Evolutionary conservation across 2,329 filamentous ascomycete species (phyloP), one percentile per base, ranked within the genome.

Genomic region (Niveomyces coronatus): DNA sequence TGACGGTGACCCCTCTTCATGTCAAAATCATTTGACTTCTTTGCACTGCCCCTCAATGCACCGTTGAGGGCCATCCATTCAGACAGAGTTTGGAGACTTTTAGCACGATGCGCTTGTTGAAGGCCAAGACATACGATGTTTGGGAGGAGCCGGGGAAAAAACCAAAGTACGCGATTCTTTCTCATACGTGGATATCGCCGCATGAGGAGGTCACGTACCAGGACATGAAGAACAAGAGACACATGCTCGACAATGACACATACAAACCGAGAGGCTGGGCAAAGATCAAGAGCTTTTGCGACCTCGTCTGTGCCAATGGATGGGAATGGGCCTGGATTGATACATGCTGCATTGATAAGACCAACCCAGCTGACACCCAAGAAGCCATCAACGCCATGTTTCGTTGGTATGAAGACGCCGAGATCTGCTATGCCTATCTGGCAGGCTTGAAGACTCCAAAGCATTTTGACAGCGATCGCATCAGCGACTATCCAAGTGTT

Each of bases 161-260:
- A n/a, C n/a, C n/a, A n/a, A n/a, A 39, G 0, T 62, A 61, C 35
- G 55, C 50, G 14, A 61, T 63, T 22, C 48, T 63, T 1, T 61
- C 57, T 1, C 58, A 61, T 33, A 56, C 52, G 3, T 61, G 58
- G 56, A 48, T 46, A 11, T 40, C 47, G 3, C n/a, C n/a, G n/a
- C n/a, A n/a, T n/a, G 50, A 52, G 2, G 56, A 61, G 31, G 47
- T 60, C 1, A 43, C 46, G 4, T 51, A 52, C 14, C 48, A 56
- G 17, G 51, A 56, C 22, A 33, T 51, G 11, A 42, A 44, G 9
- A 4, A 17, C n/a, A n/a, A n/a, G n/a, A n/a, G n/a, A n/a, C n/a
- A n/a, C n/a, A n/a, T n/a, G n/a, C n/a, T n/a, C n/a, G 18, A 19
- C 31, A 9, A 3, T 3, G 40, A 16, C 22, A 11, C 18, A 8